phyloP scores from a whole-genome alignment of 2,329 filamentous ascomycete species.

The Sporothrix pseudoabietina region DNA sequence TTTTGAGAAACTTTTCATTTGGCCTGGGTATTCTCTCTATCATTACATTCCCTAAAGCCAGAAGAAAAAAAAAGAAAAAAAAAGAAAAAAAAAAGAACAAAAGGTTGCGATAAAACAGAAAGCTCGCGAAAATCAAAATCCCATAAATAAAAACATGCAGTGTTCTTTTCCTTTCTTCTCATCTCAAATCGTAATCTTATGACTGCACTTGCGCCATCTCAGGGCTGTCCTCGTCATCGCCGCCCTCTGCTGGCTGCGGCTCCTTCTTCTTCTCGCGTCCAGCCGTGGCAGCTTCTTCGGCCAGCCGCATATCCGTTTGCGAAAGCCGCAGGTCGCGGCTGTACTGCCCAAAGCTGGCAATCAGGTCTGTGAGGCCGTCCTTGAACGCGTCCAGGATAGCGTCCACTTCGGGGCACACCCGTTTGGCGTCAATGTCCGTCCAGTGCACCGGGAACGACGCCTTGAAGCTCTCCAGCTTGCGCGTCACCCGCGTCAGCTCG shows the following conservation, averaged over 20 bases:
- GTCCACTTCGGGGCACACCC: slow-evolving; percentile 67
- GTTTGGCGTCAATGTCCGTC: slow-evolving; percentile 69
- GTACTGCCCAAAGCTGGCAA: slow-evolving; percentile 75
- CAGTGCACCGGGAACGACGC: slow-evolving; percentile 66
- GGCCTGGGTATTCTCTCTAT: slow-evolving; percentile 9
- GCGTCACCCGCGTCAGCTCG: slow-evolving; percentile 69
- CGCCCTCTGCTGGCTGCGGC: slow-evolving; percentile 29
- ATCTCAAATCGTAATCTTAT: not conserved
- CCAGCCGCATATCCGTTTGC: slow-evolving; percentile 70
- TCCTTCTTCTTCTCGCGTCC: slow-evolving; percentile 30
- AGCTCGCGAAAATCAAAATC: not conserved
- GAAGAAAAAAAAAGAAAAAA: not conserved
- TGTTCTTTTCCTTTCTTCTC: not conserved
- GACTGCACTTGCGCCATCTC: slow-evolving; percentile 29
- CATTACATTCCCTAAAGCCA: slow-evolving; percentile 18
- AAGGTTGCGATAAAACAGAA: not conserved
- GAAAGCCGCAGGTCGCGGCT: slow-evolving; percentile 69
- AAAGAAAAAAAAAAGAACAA: not conserved
- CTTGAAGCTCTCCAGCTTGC: slow-evolving; percentile 69
- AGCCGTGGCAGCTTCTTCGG: slow-evolving; percentile 61
- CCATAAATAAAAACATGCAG: slow-evolving; percentile 8
- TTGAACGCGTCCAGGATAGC: slow-evolving; percentile 67
- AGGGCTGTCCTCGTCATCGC: not conserved
- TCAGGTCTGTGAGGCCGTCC: slow-evolving; percentile 63
- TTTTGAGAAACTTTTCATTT: not conserved